Base-by-base conservation (phyloP, 2,329 filamentous ascomycete genomes). In the Colletotrichum siamense region DNA sequence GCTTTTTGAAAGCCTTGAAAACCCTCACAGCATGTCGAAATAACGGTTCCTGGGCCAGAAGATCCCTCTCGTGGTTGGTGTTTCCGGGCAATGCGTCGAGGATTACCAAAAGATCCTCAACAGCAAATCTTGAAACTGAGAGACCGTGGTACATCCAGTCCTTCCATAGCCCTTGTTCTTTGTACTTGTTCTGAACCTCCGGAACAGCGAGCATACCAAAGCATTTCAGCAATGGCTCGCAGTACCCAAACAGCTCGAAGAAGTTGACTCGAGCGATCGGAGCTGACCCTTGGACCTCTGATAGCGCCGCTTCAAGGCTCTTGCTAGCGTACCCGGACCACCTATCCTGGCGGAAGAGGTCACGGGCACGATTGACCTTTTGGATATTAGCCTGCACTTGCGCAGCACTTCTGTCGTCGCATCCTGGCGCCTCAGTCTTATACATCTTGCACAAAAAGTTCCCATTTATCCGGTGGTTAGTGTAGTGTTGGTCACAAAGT, bases 1-100 rank as follows among this genome's bases (percentile, higher is more conserved):
- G 0, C 39, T 0, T 49, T 12, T 49, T 0, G 0, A 49, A 12
- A 0, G 39, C 0, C 18, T 49, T n/a, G 2, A 49, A 49, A 49
- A 49, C 39, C 0, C 39, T 49, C 18, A 49, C 39, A n/a, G 39
- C 39, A n/a, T 49, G 18, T 0, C 0, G 0, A 49, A 49, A 49
- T 0, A 49, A n/a, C 5, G 39, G 39, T 6, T 49, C 0, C 39
- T 6, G 0, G 0, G 39, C 39, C 39, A 49, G 39, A 49, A 0
- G 18, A 0, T 49, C 39, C 9, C 39, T 49, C 0, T 49, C 5
- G 39, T 3, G 39, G 1, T 2, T 49, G 0, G 39, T 49, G 12
- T 49, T 1, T 0, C 39, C 39, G 0, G 39, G 39, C 18, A 49
- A 0, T 0, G 18, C 39, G 18, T 49, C 39, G 39, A 49, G 39